Conservation (phyloP, 2,329 filamentous ascomycete genomes). For the Orbilia brochopaga region DNA sequence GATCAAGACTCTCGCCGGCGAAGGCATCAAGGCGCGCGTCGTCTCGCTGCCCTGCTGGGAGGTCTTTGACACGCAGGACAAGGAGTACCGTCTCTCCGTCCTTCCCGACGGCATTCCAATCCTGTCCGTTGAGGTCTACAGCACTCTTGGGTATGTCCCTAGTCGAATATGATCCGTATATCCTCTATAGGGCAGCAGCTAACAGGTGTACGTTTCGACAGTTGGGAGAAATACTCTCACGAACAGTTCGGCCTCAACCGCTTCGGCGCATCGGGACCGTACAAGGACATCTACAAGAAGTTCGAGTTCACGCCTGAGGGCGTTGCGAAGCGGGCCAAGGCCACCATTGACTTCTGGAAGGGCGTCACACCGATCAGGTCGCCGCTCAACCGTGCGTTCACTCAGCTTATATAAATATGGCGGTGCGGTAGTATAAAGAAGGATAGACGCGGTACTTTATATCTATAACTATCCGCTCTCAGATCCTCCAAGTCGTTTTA, state of each 20-base stretch:
- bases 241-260: constrained; percentile 99
- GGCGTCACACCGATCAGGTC: constrained; percentile 86
- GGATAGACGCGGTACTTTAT: background rate
- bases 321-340: constrained; percentile 89
- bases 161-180: too few relatives aligned
- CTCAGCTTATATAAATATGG: constrained; percentile 90
- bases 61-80: constrained; percentile 90
- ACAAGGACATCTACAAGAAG: constrained; percentile 99
- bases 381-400: constrained; percentile 95
- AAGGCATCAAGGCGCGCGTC: constrained; percentile 84
- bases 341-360: constrained; percentile 98
- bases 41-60: constrained; percentile 97
- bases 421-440: background rate
- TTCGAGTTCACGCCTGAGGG: constrained; percentile 99
- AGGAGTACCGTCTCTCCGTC: constrained; percentile 92
- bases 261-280: constrained; percentile 95
- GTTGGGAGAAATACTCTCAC: constrained; percentile 98
- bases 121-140: constrained; percentile 94
- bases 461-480: constrained; percentile 8
- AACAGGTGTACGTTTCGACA: constrained; percentile 21
- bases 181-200: constrained; percentile 1
- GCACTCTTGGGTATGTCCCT: constrained; percentile 71
- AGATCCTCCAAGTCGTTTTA: too few relatives aligned
- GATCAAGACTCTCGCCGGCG: constrained; percentile 86
- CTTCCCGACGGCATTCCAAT: constrained; percentile 93